A percentile compares a stretch with the other conserved stretches of the same genome.
These are phyloP conservation scores for Elaeis oleifera DNA, from an alignment of 202 grass and related monocot species.

Conservation along the genomic window DNA sequence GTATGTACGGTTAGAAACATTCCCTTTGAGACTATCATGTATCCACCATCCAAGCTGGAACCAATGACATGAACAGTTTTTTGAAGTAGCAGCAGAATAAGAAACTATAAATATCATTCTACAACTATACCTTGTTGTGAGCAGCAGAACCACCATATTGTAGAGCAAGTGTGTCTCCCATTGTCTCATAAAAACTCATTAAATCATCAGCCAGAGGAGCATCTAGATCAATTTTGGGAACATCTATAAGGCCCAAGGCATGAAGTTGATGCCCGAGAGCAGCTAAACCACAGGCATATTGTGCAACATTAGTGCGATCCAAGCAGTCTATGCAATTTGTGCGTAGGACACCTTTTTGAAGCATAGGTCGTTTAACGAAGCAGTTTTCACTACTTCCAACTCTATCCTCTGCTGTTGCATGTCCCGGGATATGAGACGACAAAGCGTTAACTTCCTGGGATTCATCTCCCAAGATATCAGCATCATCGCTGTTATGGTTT, in stretches of 20 bases:
- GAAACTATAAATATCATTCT: neutral
- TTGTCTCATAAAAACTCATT: constrained; percentile 76
- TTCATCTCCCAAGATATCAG: constrained; percentile 33
- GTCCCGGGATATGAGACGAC: constrained; percentile 45
- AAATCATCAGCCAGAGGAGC: constrained; percentile 60
- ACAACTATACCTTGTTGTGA: constrained; percentile 75
- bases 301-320: constrained; percentile 96
- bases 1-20: too few species aligned
- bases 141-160: constrained; percentile 90
- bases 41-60: too few species aligned
- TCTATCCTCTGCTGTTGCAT: constrained; percentile 43
- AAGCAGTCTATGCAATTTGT: constrained; percentile 97
- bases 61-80: too few species aligned
- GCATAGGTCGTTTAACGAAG: constrained; percentile 37
- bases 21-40: too few species aligned
- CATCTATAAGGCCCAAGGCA: constrained; percentile 39
- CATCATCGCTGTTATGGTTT: constrained; percentile 24
- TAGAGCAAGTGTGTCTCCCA: constrained; percentile 85
- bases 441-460: constrained; percentile 50
- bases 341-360: constrained; percentile 76
- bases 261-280: constrained; percentile 77
- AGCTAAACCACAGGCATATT: constrained; percentile 86
- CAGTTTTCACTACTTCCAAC: constrained; percentile 29
- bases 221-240: constrained; percentile 62
- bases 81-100: neutral